Conservation (phyloP, 2,329 filamentous ascomycete species). For the Chrysosporium keratinophilum region DNA sequence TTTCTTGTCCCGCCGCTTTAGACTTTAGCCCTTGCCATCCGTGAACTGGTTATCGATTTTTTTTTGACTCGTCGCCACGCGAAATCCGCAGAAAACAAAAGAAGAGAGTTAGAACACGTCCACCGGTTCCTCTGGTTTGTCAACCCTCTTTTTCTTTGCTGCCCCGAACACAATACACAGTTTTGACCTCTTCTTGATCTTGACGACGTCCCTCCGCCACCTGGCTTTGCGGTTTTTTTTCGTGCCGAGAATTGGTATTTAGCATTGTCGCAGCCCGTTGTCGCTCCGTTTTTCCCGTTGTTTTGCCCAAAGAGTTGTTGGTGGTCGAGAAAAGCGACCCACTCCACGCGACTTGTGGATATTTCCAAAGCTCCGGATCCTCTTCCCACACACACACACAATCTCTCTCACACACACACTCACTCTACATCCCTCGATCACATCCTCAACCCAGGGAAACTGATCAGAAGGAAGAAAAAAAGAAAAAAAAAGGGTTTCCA, state of each 20-base stretch:
- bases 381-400: constrained; percentile 11
- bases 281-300: not conserved
- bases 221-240: not conserved
- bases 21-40: not conserved
- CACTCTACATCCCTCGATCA: not conserved
- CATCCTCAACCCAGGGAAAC: not conserved
- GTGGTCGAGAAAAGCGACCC: constrained; percentile 6
- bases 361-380: constrained; percentile 12
- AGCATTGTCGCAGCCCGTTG: not conserved
- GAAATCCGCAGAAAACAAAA: not conserved
- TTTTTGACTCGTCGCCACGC: constrained; percentile 4
- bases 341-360: constrained; percentile 13
- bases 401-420: not conserved
- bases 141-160: not conserved
- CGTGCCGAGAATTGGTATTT: not conserved
- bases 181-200: too few species aligned
- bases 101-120: constrained; percentile 6
- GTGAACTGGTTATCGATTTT: not conserved
- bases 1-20: not conserved
- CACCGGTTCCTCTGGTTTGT: not conserved
- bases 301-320: not conserved
- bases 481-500: not conserved
- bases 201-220: not conserved
- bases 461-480: not conserved
- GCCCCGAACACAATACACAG: too few species aligned